These are phyloP conservation scores for Nicotiana otophora DNA, from an alignment of 257 asterid species.

Conservation along the genomic window DNA sequence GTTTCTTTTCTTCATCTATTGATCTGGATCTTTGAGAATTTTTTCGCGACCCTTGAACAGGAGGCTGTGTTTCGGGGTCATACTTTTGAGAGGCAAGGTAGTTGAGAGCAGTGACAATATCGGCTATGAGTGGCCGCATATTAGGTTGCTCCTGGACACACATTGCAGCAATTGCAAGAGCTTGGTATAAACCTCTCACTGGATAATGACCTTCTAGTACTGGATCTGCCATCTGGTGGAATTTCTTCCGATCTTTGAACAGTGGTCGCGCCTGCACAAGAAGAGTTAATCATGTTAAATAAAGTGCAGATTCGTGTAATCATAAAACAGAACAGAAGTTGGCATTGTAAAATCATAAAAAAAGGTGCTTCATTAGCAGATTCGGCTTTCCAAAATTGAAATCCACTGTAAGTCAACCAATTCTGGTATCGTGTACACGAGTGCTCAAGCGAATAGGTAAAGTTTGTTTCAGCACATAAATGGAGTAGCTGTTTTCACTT, in stretches of 20 bases:
- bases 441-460: background rate
- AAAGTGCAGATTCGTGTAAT: background rate
- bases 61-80: constrained; percentile 27
- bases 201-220: constrained; percentile 52
- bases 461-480: background rate
- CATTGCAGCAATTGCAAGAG: constrained; percentile 66
- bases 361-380: too few species aligned
- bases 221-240: constrained; percentile 63
- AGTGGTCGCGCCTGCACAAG: constrained; percentile 53
- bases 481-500: background rate
- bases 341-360: background rate
- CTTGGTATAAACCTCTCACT: constrained; percentile 53
- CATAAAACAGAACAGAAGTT: background rate
- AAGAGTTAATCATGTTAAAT: background rate
- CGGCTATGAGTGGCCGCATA: constrained; percentile 46
- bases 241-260: constrained; percentile 54
- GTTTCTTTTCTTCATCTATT: background rate
- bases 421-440: too few species aligned
- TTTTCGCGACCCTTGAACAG: background rate
- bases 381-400: background rate
- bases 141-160: constrained; percentile 52
- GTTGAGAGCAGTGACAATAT: constrained; percentile 51
- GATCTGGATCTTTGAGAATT: constrained; percentile 11
- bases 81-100: constrained; percentile 52
- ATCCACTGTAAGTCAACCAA: background rate